These are phyloP conservation scores for Aspergillus quadricinctus DNA, from an alignment of 2,329 filamentous ascomycete genomes.

Conservation along the genomic window DNA sequence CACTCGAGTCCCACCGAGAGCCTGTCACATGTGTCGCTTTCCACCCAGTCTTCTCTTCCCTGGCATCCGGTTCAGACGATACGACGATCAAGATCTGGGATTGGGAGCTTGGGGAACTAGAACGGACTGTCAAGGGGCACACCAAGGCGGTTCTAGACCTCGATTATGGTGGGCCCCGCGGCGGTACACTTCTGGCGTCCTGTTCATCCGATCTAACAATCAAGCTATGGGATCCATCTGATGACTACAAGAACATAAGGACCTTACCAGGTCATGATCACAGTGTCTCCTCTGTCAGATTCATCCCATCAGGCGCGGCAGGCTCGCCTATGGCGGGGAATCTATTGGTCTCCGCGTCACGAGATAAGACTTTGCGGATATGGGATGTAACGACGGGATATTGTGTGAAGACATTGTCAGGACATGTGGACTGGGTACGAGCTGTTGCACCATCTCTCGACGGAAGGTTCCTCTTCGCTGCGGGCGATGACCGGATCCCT, in stretches of 20 bases:
- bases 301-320: slow-evolving; percentile 77
- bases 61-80: slow-evolving; percentile 88
- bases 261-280: slow-evolving; percentile 90
- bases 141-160: slow-evolving; percentile 84
- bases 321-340: slow-evolving; percentile 77
- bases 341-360: slow-evolving; percentile 76
- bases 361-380: slow-evolving; percentile 79
- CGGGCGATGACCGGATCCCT: slow-evolving; percentile 75
- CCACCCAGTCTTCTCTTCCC: slow-evolving; percentile 83
- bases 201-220: slow-evolving; percentile 89
- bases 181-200: slow-evolving; percentile 72
- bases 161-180: slow-evolving; percentile 82
- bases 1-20: slow-evolving; percentile 74
- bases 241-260: slow-evolving; percentile 93
- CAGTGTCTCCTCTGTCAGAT: slow-evolving; percentile 81
- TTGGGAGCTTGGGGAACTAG: slow-evolving; percentile 88
- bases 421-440: slow-evolving; percentile 87
- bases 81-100: slow-evolving; percentile 97
- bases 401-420: slow-evolving; percentile 82
- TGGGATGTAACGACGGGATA: slow-evolving; percentile 95
- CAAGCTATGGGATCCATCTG: slow-evolving; percentile 87
- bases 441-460: slow-evolving; percentile 79
- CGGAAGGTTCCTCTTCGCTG: slow-evolving; percentile 76
- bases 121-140: slow-evolving; percentile 86
- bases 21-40: slow-evolving; percentile 86